Conservation (phyloP, 345 rosid genomes). For the Bretschneidera sinensis region DNA sequence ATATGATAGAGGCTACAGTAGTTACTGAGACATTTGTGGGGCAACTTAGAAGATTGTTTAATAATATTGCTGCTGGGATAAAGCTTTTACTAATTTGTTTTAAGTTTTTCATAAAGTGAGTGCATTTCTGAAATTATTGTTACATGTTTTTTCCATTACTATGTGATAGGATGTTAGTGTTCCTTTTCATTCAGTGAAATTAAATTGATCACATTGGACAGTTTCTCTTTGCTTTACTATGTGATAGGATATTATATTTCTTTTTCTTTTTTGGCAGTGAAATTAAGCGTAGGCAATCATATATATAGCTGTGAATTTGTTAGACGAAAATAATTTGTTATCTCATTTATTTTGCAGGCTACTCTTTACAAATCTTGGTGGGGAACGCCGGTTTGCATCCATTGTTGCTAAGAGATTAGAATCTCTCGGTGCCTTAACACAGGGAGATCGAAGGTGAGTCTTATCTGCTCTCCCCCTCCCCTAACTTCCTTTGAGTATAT, state of each 20-base stretch:
- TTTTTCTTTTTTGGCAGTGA: no score
- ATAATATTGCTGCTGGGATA: neutral
- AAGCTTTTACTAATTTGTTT: neutral
- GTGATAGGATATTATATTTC: neutral
- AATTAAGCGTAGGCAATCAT: neutral
- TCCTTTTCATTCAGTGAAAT: neutral
- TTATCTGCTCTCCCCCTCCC: neutral
- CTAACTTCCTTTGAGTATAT: neutral
- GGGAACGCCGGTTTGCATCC: slow-evolving; percentile 99
- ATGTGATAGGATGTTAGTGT: neutral
- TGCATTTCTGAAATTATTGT: neutral
- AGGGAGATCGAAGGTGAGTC: slow-evolving; percentile 93
- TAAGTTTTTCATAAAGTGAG: neutral
- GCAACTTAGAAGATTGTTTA: neutral
- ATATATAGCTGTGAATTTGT: slow-evolving; percentile 12
- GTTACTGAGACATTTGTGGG: no score
- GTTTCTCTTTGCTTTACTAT: neutral
- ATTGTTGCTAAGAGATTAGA: slow-evolving; percentile 97
- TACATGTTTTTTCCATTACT: no score
- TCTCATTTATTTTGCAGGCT: slow-evolving; percentile 37
- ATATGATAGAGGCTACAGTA: neutral
- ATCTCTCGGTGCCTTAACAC: slow-evolving; percentile 96
- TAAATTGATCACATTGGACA: neutral
- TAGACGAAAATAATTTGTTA: slow-evolving; percentile 15
- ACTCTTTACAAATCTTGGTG: slow-evolving; percentile 90